A percentile compares a stretch with the other conserved stretches of the same genome.
phyloP scores from a whole-genome alignment of 768 basidiomycete genomes.

The Lactarius hengduanensis region DNA sequence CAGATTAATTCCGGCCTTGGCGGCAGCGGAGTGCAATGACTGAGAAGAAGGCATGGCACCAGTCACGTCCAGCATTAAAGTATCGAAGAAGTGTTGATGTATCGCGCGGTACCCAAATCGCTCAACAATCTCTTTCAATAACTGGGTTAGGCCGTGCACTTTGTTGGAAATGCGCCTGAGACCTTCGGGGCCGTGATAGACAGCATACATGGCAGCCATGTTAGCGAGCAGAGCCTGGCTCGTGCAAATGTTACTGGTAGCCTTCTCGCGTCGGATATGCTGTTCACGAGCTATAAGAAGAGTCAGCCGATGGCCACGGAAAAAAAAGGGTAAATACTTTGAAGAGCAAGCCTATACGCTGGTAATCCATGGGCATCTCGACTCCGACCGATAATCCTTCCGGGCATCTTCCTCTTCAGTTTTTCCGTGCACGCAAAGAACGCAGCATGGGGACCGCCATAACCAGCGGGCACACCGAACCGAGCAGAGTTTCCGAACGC shows the following conservation, averaged over 20 bases:
- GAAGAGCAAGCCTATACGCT: conserved; percentile 90
- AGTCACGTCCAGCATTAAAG: conserved; percentile 75
- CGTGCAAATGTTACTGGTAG: conserved; percentile 98
- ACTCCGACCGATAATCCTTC: conserved; percentile 88
- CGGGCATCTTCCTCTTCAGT: conserved; percentile 98
- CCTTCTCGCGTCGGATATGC: conserved; percentile 96
- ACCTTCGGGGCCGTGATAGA: conserved; percentile 92
- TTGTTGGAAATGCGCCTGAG: conserved; percentile 82
- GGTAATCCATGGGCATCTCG: conserved; percentile 80
- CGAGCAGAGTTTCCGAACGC: conserved; percentile 94
- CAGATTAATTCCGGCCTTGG: conserved; percentile 74
- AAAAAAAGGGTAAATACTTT: conserved; percentile 59
- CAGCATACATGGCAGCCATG: conserved; percentile 98
- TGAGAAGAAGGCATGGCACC: conserved; percentile 52
- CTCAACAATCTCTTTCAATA: conserved; percentile 67
- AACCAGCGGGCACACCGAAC: conserved; percentile 96
- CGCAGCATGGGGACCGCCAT: conserved; percentile 95
- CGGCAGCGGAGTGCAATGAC: conserved; percentile 67
- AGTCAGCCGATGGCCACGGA: not conserved
- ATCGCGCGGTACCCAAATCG: conserved; percentile 68
- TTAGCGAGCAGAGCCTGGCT: conserved; percentile 97
- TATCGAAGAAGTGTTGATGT: conserved; percentile 88
- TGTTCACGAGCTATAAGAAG: conserved; percentile 79
- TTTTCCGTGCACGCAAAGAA: conserved; percentile 94
- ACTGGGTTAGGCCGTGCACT: conserved; percentile 84